Base-by-base conservation (phyloP, 2,329 filamentous ascomycete genomes). In the Alternaria brassicae region DNA sequence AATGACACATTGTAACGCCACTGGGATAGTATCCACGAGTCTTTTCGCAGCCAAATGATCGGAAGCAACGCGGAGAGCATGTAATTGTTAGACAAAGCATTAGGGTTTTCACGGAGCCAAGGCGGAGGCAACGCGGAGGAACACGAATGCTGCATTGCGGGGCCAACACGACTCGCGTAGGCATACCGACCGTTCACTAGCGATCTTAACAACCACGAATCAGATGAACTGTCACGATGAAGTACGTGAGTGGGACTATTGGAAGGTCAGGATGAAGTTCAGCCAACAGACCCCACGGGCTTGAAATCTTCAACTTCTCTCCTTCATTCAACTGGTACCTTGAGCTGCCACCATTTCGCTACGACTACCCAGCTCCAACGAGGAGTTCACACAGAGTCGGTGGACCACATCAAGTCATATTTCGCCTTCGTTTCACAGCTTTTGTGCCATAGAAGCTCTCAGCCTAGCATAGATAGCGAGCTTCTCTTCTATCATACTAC, bases 41-140 rank as follows among this genome's bases (percentile, higher is more conserved):
- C 32, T 28, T 44, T 25, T 30, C 17, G 37, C 23, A 30, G 27
- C 1, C 13, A 19, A 25, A 19, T 36, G 19, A 47, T 27, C n/a
- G 42, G 32, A 51, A 19, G 15, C 23, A 39, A 40, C 27, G 21
- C 42, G 41, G 48, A 57, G 41, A 15, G 6, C 15, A 13, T 23
- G n/a, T 15, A 3, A 13, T 48, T 6, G 9, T 32, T n/a, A 15
- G 27, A 5, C 13, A 12, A 28, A 32, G 23, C n/a, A 10, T 15
- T 48, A 2, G 13, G 53, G 8, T 30, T 44, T 39, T 51, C 47
- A 30, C 53, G 53, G 58, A 61, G 21, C 32, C 48, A 55, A 58
- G 50, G 45, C 63, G 68, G 65, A 66, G 58, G 54, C 65, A 66
- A 65, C 53, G n/a, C 62, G 68, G 58, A 50, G 40, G 21, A 50